A percentile compares a stretch with the other conserved stretches of the same genome.
phyloP scores from a whole-genome alignment of 1,139 yeast species.

The Saccharomyces hybrid region DNA sequence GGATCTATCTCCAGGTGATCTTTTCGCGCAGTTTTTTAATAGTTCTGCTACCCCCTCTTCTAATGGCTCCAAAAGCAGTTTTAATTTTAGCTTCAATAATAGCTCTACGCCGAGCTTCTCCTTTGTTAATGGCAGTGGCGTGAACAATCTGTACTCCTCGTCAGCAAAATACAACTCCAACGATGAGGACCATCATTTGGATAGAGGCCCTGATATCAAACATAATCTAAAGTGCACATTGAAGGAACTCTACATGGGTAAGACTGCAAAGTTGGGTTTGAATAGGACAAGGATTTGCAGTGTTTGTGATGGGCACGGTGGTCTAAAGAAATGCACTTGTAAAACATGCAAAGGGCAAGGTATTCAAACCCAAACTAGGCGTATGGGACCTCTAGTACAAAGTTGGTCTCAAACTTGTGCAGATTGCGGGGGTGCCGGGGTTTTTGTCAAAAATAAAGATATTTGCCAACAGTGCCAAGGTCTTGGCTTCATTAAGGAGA shows the following conservation, averaged over 20 bases:
- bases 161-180: constrained; percentile 6
- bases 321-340: constrained; percentile 33
- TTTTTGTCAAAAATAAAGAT: constrained; percentile 29
- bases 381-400: constrained; percentile 26
- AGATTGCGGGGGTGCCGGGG: constrained; percentile 37
- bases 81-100: neutral
- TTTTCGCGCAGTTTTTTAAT: constrained; percentile 33
- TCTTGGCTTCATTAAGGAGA: constrained; percentile 35
- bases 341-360: constrained; percentile 33
- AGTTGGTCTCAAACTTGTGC: constrained; percentile 32
- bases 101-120: neutral
- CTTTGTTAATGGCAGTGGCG: neutral
- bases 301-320: constrained; percentile 41
- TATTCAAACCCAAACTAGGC: constrained; percentile 15
- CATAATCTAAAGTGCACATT: constrained; percentile 41
- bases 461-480: constrained; percentile 39
- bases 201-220: constrained; percentile 40
- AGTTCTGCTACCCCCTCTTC: constrained; percentile 1
- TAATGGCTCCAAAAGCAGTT: constrained; percentile 17
- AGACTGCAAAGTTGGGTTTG: constrained; percentile 39
- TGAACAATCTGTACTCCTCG: constrained; percentile 2
- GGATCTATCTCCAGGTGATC: constrained; percentile 27
- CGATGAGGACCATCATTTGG: neutral
- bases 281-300: constrained; percentile 38
- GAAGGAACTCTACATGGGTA: constrained; percentile 44